These are phyloP conservation scores for Boletus insuetus DNA, from an alignment of 768 basidiomycete species.

Conservation along the genomic window DNA sequence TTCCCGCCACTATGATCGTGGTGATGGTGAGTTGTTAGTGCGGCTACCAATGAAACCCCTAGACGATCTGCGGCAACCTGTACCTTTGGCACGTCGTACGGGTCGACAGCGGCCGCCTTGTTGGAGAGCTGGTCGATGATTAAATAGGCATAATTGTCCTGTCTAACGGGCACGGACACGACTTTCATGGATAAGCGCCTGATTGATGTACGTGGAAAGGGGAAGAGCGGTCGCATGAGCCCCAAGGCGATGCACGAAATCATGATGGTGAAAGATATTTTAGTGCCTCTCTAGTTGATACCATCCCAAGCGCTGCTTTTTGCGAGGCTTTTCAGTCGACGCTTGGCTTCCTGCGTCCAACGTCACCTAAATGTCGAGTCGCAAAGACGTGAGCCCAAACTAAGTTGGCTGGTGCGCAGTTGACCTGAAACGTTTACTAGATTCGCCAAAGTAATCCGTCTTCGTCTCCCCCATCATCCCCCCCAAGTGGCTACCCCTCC, in stretches of 20 bases:
- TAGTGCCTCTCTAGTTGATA: background rate
- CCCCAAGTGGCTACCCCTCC: too few species aligned
- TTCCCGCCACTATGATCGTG: constrained; percentile 89
- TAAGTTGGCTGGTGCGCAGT: background rate
- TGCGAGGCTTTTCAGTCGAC: background rate
- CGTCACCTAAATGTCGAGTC: constrained; percentile 6
- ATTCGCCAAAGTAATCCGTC: background rate
- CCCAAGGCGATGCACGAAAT: constrained; percentile 16
- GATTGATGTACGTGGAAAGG: constrained; percentile 13
- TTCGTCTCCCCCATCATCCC: too few species aligned
- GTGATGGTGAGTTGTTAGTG: constrained; percentile 92
- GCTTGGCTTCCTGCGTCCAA: background rate
- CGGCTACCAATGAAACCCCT: constrained; percentile 65
- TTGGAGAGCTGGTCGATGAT: constrained; percentile 66
- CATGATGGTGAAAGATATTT: constrained; percentile 13
- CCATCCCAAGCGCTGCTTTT: constrained; percentile 1
- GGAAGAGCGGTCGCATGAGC: constrained; percentile 8
- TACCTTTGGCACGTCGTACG: constrained; percentile 73
- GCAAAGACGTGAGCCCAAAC: constrained; percentile 1
- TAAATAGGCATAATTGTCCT: constrained; percentile 86
- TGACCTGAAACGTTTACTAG: constrained; percentile 1
- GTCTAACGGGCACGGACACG: constrained; percentile 72
- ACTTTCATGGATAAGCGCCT: constrained; percentile 55
- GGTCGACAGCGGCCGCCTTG: constrained; percentile 77
- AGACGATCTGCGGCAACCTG: constrained; percentile 56